These are phyloP conservation scores for Strobilomyces dryophilus DNA, from an alignment of 768 basidiomycete genomes.

Conservation along the genomic window DNA sequence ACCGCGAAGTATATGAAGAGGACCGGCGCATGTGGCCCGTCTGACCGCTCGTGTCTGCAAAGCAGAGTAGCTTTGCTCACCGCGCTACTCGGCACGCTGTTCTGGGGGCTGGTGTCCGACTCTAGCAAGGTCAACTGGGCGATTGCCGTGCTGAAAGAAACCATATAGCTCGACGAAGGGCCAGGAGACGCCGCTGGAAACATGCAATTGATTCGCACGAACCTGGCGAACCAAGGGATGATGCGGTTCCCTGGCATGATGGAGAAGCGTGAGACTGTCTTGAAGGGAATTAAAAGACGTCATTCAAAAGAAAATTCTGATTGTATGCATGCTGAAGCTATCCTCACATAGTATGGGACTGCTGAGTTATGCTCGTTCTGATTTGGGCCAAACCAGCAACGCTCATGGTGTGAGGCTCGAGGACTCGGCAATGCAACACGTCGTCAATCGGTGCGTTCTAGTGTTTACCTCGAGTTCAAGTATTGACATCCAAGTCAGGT, in stretches of 20 bases:
- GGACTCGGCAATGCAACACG: background rate
- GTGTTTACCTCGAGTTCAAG: no score
- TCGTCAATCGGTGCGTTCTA: background rate
- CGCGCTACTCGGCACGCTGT: no score
- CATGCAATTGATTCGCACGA: slow-evolving; percentile 17
- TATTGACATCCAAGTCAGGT: no score
- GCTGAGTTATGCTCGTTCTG: background rate
- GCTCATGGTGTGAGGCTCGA: background rate
- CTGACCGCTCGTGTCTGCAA: no score
- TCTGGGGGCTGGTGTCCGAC: no score
- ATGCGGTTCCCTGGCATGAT: background rate
- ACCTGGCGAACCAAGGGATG: slow-evolving; percentile 7
- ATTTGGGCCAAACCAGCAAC: background rate
- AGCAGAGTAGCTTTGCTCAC: no score
- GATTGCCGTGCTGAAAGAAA: slow-evolving; percentile 14
- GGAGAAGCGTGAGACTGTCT: background rate
- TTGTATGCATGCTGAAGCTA: background rate
- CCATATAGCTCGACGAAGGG: background rate
- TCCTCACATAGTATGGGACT: background rate
- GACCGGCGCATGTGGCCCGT: no score
- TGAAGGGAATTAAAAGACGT: background rate
- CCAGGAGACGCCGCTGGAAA: slow-evolving; percentile 5
- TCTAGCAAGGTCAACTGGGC: slow-evolving; percentile 8
- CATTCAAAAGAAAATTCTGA: background rate
- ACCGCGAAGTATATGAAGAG: no score